These are phyloP conservation scores for Ceratobasidium sp. DNA, from an alignment of 1,284 basidiomycete species.

Conservation along the genomic window DNA sequence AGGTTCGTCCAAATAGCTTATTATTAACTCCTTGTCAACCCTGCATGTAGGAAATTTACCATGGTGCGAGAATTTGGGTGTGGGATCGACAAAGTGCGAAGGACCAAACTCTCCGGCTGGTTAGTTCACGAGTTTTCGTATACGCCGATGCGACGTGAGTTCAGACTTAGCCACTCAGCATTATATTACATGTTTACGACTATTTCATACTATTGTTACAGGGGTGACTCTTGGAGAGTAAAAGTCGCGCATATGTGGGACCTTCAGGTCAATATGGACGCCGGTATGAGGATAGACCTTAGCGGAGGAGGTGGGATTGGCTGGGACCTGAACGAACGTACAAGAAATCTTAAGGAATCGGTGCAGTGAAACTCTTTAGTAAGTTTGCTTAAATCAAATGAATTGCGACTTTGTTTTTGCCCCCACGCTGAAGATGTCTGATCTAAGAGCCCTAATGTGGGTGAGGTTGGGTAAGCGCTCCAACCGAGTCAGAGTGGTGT, in stretches of 20 bases:
- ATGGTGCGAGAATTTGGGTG: constrained; percentile 77
- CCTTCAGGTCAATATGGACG: constrained; percentile 75
- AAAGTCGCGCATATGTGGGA: constrained; percentile 76
- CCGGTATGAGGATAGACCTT: constrained; percentile 78
- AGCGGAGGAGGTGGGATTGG: constrained; percentile 70
- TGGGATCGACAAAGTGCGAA: constrained; percentile 75
- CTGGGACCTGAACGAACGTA: constrained; percentile 74
- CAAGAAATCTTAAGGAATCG: constrained; percentile 69
- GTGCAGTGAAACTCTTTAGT: background rate
- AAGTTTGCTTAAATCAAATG: background rate
- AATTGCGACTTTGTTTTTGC: too few relatives aligned
- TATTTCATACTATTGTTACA: constrained; percentile 56
- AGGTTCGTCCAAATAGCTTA: constrained; percentile 1
- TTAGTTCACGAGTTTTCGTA: constrained; percentile 39
- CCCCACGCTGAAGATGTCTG: too few relatives aligned
- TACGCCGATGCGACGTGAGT: constrained; percentile 50
- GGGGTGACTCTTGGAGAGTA: constrained; percentile 83
- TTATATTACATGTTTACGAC: background rate
- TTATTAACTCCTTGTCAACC: constrained; percentile 53
- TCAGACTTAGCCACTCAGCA: background rate
- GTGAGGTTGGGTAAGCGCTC: constrained; percentile 9
- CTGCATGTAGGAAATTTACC: constrained; percentile 76
- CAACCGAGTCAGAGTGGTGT: constrained; percentile 17
- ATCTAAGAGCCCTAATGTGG: background rate
- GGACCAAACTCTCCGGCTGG: constrained; percentile 60